Conservation (phyloP, 306 rosid genomes). For the Dryas alaskensis region DNA sequence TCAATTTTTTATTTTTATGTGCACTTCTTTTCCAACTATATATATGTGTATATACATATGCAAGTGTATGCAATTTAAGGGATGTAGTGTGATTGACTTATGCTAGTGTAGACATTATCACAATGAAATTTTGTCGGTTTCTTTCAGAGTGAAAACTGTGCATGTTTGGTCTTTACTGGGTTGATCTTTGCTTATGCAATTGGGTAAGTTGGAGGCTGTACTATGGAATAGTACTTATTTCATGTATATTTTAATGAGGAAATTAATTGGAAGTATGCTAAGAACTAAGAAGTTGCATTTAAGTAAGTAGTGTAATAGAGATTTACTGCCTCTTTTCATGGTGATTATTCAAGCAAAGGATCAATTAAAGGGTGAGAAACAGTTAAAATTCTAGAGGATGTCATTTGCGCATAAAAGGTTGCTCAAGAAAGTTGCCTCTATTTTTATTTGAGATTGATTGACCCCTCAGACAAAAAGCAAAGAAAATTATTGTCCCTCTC, state of each 20-base stretch:
- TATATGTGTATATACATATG: background rate
- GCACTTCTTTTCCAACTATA: background rate
- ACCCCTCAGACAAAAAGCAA: too few relatives aligned
- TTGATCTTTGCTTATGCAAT: background rate
- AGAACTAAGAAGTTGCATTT: background rate
- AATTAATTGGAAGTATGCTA: background rate
- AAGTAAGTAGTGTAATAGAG: background rate
- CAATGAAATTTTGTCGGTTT: background rate
- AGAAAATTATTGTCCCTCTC: background rate
- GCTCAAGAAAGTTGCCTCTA: background rate
- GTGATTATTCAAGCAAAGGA: background rate
- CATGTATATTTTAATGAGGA: background rate
- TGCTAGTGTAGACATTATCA: background rate
- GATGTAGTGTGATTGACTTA: background rate
- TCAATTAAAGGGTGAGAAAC: background rate
- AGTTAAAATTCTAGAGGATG: background rate
- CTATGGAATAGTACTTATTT: background rate
- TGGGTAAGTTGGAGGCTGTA: background rate
- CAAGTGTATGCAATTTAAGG: background rate
- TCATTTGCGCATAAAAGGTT: background rate
- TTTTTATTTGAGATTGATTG: background rate
- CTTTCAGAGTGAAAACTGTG: background rate
- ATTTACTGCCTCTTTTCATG: background rate
- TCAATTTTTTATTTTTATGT: background rate
- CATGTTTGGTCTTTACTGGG: background rate